Conservation (phyloP, 257 asterid species). For the Solanum sitiens region DNA sequence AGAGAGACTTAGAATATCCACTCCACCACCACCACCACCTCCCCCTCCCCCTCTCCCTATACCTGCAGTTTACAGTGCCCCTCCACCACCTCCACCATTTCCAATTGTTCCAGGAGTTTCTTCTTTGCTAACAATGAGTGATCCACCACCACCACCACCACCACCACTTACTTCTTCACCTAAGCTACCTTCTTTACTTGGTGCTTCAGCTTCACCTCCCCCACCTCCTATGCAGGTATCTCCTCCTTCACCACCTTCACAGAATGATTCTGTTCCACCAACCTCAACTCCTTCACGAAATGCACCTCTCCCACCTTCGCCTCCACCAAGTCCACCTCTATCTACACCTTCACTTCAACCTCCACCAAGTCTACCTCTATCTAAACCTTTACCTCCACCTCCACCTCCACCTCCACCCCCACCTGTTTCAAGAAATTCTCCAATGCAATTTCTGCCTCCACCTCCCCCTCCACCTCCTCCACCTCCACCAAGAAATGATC, state of each 20-base stretch:
- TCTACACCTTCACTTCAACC: background rate
- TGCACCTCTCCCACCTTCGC: slow-evolving; percentile 27
- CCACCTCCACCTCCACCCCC: background rate
- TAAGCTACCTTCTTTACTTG: slow-evolving; percentile 7
- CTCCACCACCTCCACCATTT: slow-evolving; percentile 7
- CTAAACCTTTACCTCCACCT: slow-evolving; percentile 11
- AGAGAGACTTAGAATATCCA: background rate
- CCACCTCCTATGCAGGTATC: slow-evolving; percentile 8
- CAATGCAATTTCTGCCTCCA: background rate
- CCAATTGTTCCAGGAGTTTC: background rate
- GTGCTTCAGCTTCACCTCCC: slow-evolving; percentile 9
- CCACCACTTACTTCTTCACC: slow-evolving; percentile 23
- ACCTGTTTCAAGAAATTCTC: background rate
- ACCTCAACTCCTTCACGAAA: slow-evolving; percentile 34
- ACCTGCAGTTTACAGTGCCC: background rate
- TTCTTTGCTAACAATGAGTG: background rate
- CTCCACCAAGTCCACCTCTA: slow-evolving; percentile 20
- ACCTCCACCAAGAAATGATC: slow-evolving; percentile 7
- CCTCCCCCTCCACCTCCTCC: slow-evolving; percentile 1
- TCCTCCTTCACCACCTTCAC: slow-evolving; percentile 14
- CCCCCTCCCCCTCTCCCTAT: slow-evolving; percentile 26
- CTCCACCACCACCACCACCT: slow-evolving; percentile 20
- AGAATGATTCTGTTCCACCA: background rate
- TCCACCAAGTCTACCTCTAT: slow-evolving; percentile 24
- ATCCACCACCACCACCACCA: slow-evolving; percentile 6